phyloP scores from a whole-genome alignment of 208 protist species.

The Leishmania amazonensis region DNA sequence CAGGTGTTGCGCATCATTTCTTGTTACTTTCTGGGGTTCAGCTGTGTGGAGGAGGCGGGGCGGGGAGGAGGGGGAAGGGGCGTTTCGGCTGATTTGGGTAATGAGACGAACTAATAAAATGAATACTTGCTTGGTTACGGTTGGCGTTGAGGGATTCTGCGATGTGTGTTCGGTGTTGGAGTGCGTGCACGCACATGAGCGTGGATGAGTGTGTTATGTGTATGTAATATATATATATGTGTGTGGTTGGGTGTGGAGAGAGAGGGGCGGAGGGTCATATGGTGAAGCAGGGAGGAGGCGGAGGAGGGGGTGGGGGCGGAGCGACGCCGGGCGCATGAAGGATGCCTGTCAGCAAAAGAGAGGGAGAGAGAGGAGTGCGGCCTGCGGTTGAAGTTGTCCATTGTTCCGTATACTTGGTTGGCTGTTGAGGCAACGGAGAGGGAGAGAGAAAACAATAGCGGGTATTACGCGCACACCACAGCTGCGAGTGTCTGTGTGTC shows the following conservation, averaged over 20 bases:
- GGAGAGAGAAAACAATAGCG: background rate
- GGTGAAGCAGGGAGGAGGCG: background rate
- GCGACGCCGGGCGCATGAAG: background rate
- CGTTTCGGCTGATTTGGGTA: background rate
- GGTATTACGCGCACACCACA: background rate
- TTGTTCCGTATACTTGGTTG: background rate
- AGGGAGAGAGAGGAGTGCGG: background rate
- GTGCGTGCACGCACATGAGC: background rate
- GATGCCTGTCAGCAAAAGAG: background rate
- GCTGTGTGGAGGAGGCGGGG: background rate
- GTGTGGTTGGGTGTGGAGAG: background rate
- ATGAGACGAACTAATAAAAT: slow-evolving; percentile 9
- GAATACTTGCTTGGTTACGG: background rate
- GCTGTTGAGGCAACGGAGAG: background rate
- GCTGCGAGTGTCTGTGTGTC: background rate
- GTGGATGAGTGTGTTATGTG: background rate
- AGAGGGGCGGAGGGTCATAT: background rate
- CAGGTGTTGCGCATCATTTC: slow-evolving; percentile 63
- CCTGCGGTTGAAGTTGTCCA: background rate
- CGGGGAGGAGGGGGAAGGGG: background rate
- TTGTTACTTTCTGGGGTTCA: background rate
- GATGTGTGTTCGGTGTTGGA: background rate
- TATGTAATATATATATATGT: too few relatives aligned
- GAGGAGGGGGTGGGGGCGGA: background rate
- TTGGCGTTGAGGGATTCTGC: background rate